Evolutionary conservation across 73 alveolate species (phyloP), one percentile per base, ranked within the genome.

Genomic region (Paramecium sexaurelia): DNA sequence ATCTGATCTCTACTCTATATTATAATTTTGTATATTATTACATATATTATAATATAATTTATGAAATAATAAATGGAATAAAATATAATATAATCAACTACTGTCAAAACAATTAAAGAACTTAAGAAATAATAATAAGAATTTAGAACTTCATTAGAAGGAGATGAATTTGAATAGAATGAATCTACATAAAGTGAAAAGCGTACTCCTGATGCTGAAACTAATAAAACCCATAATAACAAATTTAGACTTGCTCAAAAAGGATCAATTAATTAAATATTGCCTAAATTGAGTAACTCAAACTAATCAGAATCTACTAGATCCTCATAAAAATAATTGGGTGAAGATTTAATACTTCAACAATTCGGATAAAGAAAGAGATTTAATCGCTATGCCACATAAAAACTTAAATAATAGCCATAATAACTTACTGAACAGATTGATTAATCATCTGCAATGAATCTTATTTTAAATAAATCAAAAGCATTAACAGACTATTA

Each of bases 91-190:
- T 73, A 73, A 73, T 73, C 87, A 73, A 73, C 87, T 73, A 73
- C 87, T 73, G 87, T 73, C 35, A 73, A 73, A 73, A 73, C 87
- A 73, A 73, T 73, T 15, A 73, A 73, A 36, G 87, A 73, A 73
- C 87, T 73, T 15, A 73, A 73, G 56, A 73, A 73, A 17, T n/a
- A 36, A 26, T 19, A 22, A 39, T 4, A 22, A 35, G 87, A 73
- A 19, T 73, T 39, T 27, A 33, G 87, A 33, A 73, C 55, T 73
- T 73, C 57, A 36, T 17, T 36, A 11, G 57, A 73, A 0, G 87
- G 3, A 20, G 84, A 66, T 33, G 84, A 66, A 27, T 51, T 51
- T n/a, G 67, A 51, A 66, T 66, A 33, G 10, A 32, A 73, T 33
- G 87, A 73, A 36, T 73, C 87, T 0, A 73, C 87, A 1, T 27